These are phyloP conservation scores for Sporothrix variecibatus DNA, from an alignment of 2,329 filamentous ascomycete genomes.

Conservation along the genomic window DNA sequence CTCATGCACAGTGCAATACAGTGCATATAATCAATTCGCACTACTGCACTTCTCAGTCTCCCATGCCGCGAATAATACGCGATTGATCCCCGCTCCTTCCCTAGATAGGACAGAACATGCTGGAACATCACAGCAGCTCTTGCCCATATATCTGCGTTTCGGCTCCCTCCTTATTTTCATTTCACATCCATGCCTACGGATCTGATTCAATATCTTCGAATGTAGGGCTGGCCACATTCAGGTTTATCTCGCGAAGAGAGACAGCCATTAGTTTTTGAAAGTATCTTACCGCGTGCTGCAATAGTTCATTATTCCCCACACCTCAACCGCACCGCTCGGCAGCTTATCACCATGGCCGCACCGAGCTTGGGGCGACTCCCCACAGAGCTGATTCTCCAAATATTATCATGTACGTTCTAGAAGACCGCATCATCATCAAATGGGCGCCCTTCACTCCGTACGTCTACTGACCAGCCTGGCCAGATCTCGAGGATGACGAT, in stretches of 20 bases:
- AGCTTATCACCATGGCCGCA: slow-evolving; percentile 30
- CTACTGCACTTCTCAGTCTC: background rate
- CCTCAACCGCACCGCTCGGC: background rate
- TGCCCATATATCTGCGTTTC: background rate
- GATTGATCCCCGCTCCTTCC: slow-evolving; percentile 1
- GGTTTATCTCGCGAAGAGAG: background rate
- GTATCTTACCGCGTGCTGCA: no score
- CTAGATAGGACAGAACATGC: slow-evolving; percentile 7
- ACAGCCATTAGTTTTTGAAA: background rate
- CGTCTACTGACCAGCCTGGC: background rate
- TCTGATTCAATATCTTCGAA: no score
- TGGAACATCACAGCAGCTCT: background rate
- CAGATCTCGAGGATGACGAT: slow-evolving; percentile 65
- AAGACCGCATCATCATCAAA: background rate
- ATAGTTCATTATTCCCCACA: background rate
- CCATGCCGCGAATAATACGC: background rate
- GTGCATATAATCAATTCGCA: background rate
- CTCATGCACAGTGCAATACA: background rate
- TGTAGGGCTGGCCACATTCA: background rate
- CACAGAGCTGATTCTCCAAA: slow-evolving; percentile 62
- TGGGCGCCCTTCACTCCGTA: no score
- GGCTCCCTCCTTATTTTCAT: background rate
- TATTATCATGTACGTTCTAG: slow-evolving; percentile 58
- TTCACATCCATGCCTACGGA: background rate
- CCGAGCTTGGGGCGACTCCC: slow-evolving; percentile 55